Percentiles rank a stretch among this genome's conserved stretches.
phyloP scores from a whole-genome alignment of 2,329 filamentous ascomycete species.

The Sporothrix humicola region DNA sequence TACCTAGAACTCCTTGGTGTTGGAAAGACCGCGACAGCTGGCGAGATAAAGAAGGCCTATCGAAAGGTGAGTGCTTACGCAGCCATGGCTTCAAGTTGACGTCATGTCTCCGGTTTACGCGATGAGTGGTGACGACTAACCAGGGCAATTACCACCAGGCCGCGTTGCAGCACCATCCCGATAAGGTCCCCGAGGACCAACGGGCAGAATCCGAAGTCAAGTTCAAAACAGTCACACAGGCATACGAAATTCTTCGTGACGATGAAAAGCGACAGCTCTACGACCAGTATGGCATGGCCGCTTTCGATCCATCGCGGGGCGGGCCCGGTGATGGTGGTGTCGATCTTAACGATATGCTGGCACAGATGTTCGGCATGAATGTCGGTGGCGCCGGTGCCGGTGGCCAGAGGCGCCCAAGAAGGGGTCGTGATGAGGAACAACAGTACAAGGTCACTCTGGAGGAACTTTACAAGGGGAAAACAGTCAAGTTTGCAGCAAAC shows the following conservation, averaged over 20 bases:
- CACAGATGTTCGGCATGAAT: conserved; percentile 87
- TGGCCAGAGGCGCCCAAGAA: conserved; percentile 65
- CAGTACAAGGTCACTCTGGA: conserved; percentile 90
- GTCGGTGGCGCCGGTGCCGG: conserved; percentile 57
- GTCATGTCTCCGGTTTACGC: no score
- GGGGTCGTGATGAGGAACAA: conserved; percentile 84
- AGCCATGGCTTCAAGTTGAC: no score
- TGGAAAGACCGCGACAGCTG: conserved; percentile 70
- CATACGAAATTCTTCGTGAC: conserved; percentile 97
- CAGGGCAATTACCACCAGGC: conserved; percentile 58
- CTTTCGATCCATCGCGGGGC: conserved; percentile 80
- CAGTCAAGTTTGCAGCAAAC: conserved; percentile 92
- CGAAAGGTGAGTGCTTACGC: conserved; percentile 70
- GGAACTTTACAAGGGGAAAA: conserved; percentile 98
- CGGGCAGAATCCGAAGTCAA: conserved; percentile 84
- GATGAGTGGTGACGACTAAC: conserved; percentile 5
- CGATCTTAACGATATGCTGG: conserved; percentile 90
- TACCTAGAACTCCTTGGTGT: conserved; percentile 78
- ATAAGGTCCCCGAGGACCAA: conserved; percentile 89
- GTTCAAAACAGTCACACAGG: conserved; percentile 92
- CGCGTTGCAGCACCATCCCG: conserved; percentile 86
- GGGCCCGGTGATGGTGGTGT: conserved; percentile 69
- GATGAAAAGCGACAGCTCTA: conserved; percentile 92
- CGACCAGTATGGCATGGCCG: conserved; percentile 93
- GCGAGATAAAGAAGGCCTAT: conserved; percentile 94